These are phyloP conservation scores for Plasmopara viticola DNA, from an alignment of 352 stramenopile species.

Conservation along the genomic window DNA sequence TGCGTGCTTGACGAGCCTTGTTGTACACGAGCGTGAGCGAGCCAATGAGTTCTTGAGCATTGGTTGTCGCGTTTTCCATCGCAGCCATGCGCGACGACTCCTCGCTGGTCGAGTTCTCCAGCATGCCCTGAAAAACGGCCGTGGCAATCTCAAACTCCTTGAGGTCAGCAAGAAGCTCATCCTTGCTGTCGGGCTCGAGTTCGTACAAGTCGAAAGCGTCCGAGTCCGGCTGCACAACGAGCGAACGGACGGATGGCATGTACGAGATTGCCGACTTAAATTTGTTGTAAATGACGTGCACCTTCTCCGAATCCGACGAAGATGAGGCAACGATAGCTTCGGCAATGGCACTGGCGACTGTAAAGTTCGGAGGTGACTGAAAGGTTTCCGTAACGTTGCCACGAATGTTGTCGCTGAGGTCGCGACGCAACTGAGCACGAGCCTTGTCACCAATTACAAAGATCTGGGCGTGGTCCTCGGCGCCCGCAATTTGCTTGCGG, in stretches of 20 bases:
- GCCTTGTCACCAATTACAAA: slow-evolving; percentile 97
- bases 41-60: slow-evolving; percentile 97
- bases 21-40: slow-evolving; percentile 87
- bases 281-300: slow-evolving; percentile 97
- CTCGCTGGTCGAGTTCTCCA: slow-evolving; percentile 97
- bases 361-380: slow-evolving; percentile 85
- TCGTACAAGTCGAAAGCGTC: slow-evolving; percentile 91
- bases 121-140: slow-evolving; percentile 93
- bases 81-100: slow-evolving; percentile 98
- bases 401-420: slow-evolving; percentile 56
- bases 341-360: slow-evolving; percentile 88
- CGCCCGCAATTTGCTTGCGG: slow-evolving; percentile 75
- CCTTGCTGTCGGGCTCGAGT: slow-evolving; percentile 97
- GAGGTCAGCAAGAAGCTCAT: slow-evolving; percentile 94
- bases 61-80: slow-evolving; percentile 99
- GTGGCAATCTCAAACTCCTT: slow-evolving; percentile 91
- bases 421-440: slow-evolving; percentile 89
- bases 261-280: slow-evolving; percentile 96
- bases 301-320: slow-evolving; percentile 86
- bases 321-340: slow-evolving; percentile 71
- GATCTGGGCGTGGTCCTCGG: slow-evolving; percentile 75
- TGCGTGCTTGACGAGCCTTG: slow-evolving; percentile 92
- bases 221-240: slow-evolving; percentile 51
- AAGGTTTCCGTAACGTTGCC: slow-evolving; percentile 82
- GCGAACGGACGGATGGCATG: slow-evolving; percentile 86